Percentiles rank a stretch among this genome's conserved stretches.
Evolutionary conservation across 495 filamentous ascomycete genomes (phyloP).

Genomic region (Melanomma pulvis-pyrius): DNA sequence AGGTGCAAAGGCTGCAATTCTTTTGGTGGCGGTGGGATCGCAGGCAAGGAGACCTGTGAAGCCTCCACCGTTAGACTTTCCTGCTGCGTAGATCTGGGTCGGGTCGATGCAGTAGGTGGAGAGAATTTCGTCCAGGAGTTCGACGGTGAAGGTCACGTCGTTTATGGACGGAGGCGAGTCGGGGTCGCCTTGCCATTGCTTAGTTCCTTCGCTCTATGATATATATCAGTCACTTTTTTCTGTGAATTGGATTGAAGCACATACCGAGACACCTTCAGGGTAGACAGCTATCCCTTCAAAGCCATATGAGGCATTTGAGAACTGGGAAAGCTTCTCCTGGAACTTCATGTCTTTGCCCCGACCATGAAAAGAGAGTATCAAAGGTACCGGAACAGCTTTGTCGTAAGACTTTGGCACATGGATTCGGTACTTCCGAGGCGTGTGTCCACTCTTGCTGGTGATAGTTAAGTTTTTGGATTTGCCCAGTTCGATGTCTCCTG

Average conservation of each 20-base stretch:
- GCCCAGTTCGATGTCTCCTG: constrained; percentile 2
- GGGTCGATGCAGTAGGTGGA: constrained; percentile 55
- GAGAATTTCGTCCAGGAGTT: constrained; percentile 53
- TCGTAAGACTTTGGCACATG: constrained; percentile 28
- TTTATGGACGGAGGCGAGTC: constrained; percentile 19
- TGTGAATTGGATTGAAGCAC: not conserved
- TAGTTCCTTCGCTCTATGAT: not conserved
- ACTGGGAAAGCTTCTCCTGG: constrained; percentile 23
- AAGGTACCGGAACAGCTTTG: constrained; percentile 17
- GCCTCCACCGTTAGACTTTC: constrained; percentile 64
- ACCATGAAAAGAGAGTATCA: constrained; percentile 35
- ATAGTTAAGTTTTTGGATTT: constrained; percentile 7
- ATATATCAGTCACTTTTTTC: too few species aligned
- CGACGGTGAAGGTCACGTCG: constrained; percentile 40
- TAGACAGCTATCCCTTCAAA: constrained; percentile 28
- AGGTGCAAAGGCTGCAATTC: constrained; percentile 53
- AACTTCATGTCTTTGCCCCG: constrained; percentile 14
- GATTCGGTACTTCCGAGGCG: constrained; percentile 23
- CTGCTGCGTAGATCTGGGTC: constrained; percentile 57
- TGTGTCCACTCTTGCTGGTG: constrained; percentile 19
- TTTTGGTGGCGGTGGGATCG: constrained; percentile 41
- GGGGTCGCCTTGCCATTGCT: constrained; percentile 30
- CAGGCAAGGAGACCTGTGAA: constrained; percentile 60
- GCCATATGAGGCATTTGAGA: constrained; percentile 21
- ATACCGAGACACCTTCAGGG: constrained; percentile 27